Percentiles rank a stretch among this genome's conserved stretches.
Evolutionary conservation across 257 asterid genomes (phyloP).

Genomic region (Nicotiana attenuata): DNA sequence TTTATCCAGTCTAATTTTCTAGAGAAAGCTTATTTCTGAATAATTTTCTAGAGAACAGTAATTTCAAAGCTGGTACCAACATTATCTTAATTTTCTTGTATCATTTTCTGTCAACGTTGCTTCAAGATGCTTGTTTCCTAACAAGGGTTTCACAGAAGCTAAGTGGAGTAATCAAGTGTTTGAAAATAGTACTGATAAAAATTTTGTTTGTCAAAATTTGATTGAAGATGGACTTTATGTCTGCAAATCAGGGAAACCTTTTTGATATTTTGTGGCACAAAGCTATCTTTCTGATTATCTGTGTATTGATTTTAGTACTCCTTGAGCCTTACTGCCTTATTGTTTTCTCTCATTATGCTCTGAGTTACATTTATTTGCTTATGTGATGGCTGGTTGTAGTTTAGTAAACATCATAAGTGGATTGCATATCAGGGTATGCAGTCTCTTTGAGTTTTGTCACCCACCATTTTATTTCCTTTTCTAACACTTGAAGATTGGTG

Average conservation of each 20-base stretch:
- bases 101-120: not conserved
- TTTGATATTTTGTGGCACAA: not conserved
- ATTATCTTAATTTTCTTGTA: not conserved
- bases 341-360: not conserved
- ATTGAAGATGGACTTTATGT: not conserved
- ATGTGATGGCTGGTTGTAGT: not conserved
- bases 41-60: not conserved
- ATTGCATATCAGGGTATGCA: not conserved
- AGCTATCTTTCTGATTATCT: not conserved
- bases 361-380: not conserved
- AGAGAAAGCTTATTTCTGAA: not conserved
- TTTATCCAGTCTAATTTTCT: not conserved
- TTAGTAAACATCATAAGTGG: not conserved
- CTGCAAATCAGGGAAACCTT: not conserved
- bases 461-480: not conserved
- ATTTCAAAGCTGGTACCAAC: not conserved
- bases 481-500: not conserved
- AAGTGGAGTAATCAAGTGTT: not conserved
- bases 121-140: not conserved
- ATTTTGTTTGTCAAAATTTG: not conserved
- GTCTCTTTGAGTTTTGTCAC: not conserved
- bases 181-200: not conserved
- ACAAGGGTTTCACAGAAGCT: constrained; percentile 2
- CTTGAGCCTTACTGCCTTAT: not conserved
- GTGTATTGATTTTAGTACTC: not conserved